Evolutionary conservation across 2,329 filamentous ascomycete species (phyloP).

Genomic region (Trichoderma sp.): DNA sequence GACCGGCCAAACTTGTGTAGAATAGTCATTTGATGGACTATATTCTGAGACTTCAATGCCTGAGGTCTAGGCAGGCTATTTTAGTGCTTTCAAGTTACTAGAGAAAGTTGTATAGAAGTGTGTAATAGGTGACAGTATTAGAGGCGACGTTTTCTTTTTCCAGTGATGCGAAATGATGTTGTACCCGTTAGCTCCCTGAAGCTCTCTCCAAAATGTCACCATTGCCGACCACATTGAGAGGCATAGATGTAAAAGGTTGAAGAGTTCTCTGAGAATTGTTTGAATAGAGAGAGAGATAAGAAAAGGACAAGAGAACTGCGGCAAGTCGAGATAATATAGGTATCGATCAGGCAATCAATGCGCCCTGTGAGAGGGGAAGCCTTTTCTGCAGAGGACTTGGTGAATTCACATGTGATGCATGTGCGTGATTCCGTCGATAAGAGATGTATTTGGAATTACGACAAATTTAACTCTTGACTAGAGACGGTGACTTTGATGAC

Average conservation of each 20-base stretch:
- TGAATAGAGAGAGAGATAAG: no score
- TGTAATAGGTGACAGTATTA: neutral
- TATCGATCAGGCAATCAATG: neutral
- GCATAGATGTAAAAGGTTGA: accelerated
- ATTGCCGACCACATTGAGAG: no score
- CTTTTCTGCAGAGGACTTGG: neutral
- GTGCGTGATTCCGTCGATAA: neutral
- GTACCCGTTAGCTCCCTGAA: no score
- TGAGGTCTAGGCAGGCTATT: neutral
- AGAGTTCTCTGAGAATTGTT: no score
- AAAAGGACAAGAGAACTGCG: neutral
- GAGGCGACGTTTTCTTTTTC: neutral
- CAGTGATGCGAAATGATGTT: neutral
- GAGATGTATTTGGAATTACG: neutral
- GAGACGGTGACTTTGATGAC: neutral
- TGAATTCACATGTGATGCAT: neutral
- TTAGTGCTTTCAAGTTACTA: neutral
- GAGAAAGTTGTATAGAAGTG: neutral
- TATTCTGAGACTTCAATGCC: neutral
- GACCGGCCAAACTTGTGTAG: neutral
- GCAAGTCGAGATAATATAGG: no score
- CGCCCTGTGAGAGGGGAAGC: neutral
- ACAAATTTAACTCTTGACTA: neutral
- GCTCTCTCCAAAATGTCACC: no score
- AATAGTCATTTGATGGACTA: neutral